Evolutionary conservation across 73 alveolate species (phyloP).

Genomic region (Halteria grandinella): DNA sequence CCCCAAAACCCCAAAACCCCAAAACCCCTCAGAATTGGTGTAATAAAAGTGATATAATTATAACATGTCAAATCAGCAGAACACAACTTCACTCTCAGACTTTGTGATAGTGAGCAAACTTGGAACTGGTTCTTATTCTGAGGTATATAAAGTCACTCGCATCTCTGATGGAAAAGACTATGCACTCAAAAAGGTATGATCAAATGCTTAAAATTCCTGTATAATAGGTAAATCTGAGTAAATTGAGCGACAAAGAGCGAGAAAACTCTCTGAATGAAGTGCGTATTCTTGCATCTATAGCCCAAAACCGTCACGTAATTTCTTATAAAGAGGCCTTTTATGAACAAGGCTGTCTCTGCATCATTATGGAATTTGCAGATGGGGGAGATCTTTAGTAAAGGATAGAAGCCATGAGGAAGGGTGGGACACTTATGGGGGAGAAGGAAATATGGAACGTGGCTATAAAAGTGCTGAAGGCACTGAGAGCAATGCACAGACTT

Average conservation of each 20-base stretch:
- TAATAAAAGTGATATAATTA: too few species aligned
- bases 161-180: too few species aligned
- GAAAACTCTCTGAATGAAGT: neutral
- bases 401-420: neutral
- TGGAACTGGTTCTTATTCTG: too few species aligned
- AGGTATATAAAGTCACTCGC: too few species aligned
- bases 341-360: neutral
- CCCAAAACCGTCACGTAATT: neutral
- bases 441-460: neutral
- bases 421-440: neutral
- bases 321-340: neutral
- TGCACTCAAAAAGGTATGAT: too few species aligned
- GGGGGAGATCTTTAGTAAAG: neutral
- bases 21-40: too few species aligned
- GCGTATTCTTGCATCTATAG: neutral
- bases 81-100: too few species aligned
- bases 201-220: too few species aligned
- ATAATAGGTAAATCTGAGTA: too few species aligned
- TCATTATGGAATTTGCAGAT: conserved; percentile 20
- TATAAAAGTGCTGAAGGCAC: neutral
- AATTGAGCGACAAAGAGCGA: neutral
- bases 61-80: too few species aligned
- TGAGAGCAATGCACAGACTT: neutral
- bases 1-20: too few species aligned
- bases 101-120: too few species aligned